These are phyloP conservation scores for Hymenoscyphus scutula DNA, from an alignment of 2,329 filamentous ascomycete species.

Conservation along the genomic window DNA sequence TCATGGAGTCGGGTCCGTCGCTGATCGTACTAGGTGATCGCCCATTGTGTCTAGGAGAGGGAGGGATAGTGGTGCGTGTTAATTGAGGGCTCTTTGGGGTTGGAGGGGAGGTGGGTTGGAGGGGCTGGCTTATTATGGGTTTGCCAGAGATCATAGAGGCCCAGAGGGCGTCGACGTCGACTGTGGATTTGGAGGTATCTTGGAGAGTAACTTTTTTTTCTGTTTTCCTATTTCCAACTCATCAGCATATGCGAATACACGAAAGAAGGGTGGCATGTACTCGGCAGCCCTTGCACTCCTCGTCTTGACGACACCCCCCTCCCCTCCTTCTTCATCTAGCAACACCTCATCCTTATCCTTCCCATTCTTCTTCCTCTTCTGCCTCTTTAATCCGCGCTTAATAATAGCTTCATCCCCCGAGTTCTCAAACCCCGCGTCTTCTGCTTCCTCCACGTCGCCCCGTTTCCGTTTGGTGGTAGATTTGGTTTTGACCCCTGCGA, in stretches of 20 bases:
- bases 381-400: constrained; percentile 55
- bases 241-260: constrained; percentile 1
- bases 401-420: constrained; percentile 74
- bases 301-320: constrained; percentile 68
- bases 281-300: constrained; percentile 66
- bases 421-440: constrained; percentile 57
- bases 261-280: constrained; percentile 39
- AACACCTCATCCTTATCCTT: constrained; percentile 51
- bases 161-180: constrained; percentile 72
- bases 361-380: constrained; percentile 43
- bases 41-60: constrained; percentile 10
- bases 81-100: constrained; percentile 5
- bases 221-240: constrained; percentile 19
- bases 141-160: constrained; percentile 57
- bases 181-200: constrained; percentile 47
- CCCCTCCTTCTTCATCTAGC: constrained; percentile 61
- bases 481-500: constrained; percentile 27
- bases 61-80: neutral
- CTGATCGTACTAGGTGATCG: constrained; percentile 26
- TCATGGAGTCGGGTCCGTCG: constrained; percentile 38
- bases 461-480: constrained; percentile 39
- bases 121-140: constrained; percentile 13
- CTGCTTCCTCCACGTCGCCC: constrained; percentile 35
- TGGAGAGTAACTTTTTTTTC: constrained; percentile 30
- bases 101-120: constrained; percentile 8